Conservation (phyloP, 1,139 yeast genomes). For the Pichia kudriavzevii region DNA sequence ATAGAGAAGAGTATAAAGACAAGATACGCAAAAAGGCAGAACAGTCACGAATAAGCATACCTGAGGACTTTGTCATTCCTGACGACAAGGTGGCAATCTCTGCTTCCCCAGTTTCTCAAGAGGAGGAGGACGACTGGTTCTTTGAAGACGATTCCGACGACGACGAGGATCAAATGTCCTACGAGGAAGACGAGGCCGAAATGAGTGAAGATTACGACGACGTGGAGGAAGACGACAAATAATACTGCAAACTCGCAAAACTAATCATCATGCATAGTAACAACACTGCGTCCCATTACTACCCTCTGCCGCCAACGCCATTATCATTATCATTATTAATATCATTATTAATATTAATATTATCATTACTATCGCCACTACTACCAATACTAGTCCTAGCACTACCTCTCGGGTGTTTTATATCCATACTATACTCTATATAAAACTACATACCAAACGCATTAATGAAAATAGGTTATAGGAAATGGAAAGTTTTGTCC, state of each 20-base stretch:
- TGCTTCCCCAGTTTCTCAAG: constrained; percentile 21
- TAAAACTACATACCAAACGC: too few relatives aligned
- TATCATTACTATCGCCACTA: too few relatives aligned
- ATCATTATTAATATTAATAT: too few relatives aligned
- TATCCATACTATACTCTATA: too few relatives aligned
- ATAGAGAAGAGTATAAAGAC: constrained; percentile 68
- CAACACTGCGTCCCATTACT: too few relatives aligned
- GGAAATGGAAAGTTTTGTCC: too few relatives aligned
- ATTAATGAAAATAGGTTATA: too few relatives aligned
- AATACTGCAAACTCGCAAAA: background rate
- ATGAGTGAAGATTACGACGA: constrained; percentile 32
- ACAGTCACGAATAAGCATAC: constrained; percentile 76
- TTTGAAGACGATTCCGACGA: constrained; percentile 23
- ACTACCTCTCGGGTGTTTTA: too few relatives aligned
- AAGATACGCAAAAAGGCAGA: constrained; percentile 79
- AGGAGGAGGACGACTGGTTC: constrained; percentile 30
- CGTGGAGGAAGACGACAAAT: constrained; percentile 25
- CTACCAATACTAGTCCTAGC: too few relatives aligned
- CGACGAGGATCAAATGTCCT: constrained; percentile 25
- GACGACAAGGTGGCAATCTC: constrained; percentile 10
- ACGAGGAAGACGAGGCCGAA: constrained; percentile 36
- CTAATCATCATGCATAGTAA: too few relatives aligned
- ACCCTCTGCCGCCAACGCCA: too few relatives aligned
- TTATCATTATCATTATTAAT: too few relatives aligned
- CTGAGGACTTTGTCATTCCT: constrained; percentile 81